Evolutionary conservation across 768 basidiomycete genomes (phyloP).

Genomic region (Kwoniella sp.): DNA sequence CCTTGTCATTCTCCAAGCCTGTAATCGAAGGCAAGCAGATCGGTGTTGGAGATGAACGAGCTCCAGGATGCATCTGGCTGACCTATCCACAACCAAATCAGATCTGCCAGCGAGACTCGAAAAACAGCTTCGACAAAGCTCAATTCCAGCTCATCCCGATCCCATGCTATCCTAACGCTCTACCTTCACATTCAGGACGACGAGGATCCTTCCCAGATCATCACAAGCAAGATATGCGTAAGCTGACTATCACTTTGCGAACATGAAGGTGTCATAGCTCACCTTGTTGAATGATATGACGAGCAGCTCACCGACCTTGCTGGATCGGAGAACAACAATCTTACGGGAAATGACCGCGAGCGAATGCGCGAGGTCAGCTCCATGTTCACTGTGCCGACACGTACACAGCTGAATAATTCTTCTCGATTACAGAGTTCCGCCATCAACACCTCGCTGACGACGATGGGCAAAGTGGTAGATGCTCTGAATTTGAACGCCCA

Average conservation of each 20-base stretch:
- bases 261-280: not conserved
- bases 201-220: not conserved
- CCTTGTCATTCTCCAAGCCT: too few relatives aligned
- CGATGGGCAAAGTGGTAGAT: constrained; percentile 83
- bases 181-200: constrained; percentile 57
- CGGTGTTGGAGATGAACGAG: too few relatives aligned
- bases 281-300: not conserved
- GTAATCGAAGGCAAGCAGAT: too few relatives aligned
- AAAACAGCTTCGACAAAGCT: constrained; percentile 84
- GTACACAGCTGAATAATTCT: not conserved
- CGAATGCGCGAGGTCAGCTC: constrained; percentile 71
- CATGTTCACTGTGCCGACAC: not conserved
- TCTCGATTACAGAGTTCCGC: constrained; percentile 63
- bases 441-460: constrained; percentile 86
- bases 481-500: constrained; percentile 62
- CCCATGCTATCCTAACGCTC: constrained; percentile 82
- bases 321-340: constrained; percentile 86
- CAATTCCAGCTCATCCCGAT: constrained; percentile 81
- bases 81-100: constrained; percentile 42
- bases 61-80: constrained; percentile 2
- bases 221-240: constrained; percentile 31
- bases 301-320: constrained; percentile 77
- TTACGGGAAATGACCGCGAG: constrained; percentile 82
- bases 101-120: constrained; percentile 72
- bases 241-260: not conserved